phyloP scores from a whole-genome alignment of 257 asterid genomes.

The Nicotiana attenuata region DNA sequence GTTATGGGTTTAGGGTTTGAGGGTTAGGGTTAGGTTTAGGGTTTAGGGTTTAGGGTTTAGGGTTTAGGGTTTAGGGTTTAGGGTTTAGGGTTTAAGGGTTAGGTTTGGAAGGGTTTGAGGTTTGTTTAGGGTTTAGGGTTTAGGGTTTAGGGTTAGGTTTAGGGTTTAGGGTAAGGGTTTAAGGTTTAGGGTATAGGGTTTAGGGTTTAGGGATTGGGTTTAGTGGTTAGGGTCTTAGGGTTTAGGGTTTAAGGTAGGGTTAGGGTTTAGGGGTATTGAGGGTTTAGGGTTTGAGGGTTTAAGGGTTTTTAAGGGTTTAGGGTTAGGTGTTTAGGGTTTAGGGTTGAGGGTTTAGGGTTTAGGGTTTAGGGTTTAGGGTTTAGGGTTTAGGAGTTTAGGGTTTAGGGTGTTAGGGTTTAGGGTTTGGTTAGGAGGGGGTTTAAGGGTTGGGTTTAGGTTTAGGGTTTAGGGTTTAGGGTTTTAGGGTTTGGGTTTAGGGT shows the following conservation, averaged over 20 bases:
- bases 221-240: background rate
- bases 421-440: too few relatives aligned
- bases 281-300: slow-evolving; percentile 8
- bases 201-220: slow-evolving; percentile 12
- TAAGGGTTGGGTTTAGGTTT: too few relatives aligned
- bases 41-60: background rate
- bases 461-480: too few relatives aligned
- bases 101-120: too few relatives aligned
- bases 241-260: background rate
- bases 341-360: background rate
- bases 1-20: background rate
- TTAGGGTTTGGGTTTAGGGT: too few relatives aligned
- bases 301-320: background rate
- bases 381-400: background rate
- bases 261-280: background rate
- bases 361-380: background rate
- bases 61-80: slow-evolving; percentile 7
- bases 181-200: slow-evolving; percentile 1
- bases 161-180: background rate
- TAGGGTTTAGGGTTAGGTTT: background rate
- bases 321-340: background rate
- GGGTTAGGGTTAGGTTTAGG: background rate
- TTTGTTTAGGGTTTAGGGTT: too few relatives aligned
- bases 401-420: background rate
- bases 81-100: background rate